Evolutionary conservation across 768 basidiomycete species (phyloP), one percentile per base, ranked within the genome.

Genomic region (Suillus decipiens): DNA sequence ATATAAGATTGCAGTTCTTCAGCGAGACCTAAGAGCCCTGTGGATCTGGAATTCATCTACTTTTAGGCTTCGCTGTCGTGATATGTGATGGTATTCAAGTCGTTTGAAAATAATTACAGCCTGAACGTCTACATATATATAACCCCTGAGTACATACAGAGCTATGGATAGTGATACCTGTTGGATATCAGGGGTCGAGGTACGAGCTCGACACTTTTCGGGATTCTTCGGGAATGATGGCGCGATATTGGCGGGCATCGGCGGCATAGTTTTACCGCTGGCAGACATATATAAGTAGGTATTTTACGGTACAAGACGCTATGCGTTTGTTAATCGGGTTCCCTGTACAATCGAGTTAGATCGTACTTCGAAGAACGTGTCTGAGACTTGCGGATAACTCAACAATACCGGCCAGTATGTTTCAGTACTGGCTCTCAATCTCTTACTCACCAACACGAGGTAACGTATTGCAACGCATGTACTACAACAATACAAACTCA

Each of bases 1-100:
- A 61, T 61, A 33, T 28, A 24, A 57, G 42, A 37, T 15, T 55
- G 54, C 10, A 61, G 37, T 31, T 61, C 60, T n/a, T 60, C 34
- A 28, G 60, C 28, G n/a, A 58, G 61, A 61, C 36, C 14, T 19
- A 33, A 33, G 17, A 53, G 19, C 2, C 31, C 51, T 53, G 31
- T 33, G 17, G 28, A 31, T 33, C 4, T 33, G 19, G 31, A 11
- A 17, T 53, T 53, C 51, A 53, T 53, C 19, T 33, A 10, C 31
- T 53, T 53, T 11, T 33, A 5, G 33, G 51, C 10, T 53, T 53
- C 19, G 50, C 51, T 53, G 17, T 33, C 11, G 31, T 33, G 17
- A 19, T 33, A 28, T 11, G 50, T 19, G 50, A 31, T 4, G 50
- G 17, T 31, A 51, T 51, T 14, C 15, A 22, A 28, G 14, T 51